Evolutionary conservation across 2,329 filamentous ascomycete genomes (phyloP).

Genomic region (Aspergillus quadricinctus): DNA sequence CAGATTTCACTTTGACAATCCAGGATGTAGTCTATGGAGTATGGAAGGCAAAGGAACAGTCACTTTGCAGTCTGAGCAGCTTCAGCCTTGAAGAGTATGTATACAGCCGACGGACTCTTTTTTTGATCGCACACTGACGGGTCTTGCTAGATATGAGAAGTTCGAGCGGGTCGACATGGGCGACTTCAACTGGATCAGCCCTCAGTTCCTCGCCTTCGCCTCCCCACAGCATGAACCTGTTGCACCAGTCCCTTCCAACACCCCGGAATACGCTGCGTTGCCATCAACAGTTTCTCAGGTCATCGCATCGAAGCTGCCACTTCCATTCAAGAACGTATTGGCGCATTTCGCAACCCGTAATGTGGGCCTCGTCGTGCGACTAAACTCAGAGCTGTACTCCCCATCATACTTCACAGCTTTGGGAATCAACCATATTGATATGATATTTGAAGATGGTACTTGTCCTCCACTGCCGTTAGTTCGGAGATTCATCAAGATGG

Average conservation of each 20-base stretch:
- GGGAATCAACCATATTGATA: constrained; percentile 92
- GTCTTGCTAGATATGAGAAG: constrained; percentile 67
- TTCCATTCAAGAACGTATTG: constrained; percentile 93
- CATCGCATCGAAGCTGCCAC: constrained; percentile 65
- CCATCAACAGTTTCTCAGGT: constrained; percentile 74
- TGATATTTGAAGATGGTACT: constrained; percentile 99
- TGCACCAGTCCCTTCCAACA: constrained; percentile 65
- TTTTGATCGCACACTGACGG: constrained; percentile 10
- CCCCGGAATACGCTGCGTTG: constrained; percentile 68
- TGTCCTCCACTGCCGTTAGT: constrained; percentile 88
- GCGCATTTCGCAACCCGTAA: constrained; percentile 82
- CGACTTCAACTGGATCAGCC: constrained; percentile 99
- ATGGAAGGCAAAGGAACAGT: constrained; percentile 97
- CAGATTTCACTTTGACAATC: constrained; percentile 90
- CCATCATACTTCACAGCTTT: constrained; percentile 95
- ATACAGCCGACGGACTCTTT: not conserved
- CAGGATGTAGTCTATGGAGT: constrained; percentile 98
- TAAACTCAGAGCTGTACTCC: constrained; percentile 95
- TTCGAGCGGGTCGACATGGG: constrained; percentile 96
- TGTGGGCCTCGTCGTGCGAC: constrained; percentile 86
- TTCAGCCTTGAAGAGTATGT: constrained; percentile 86
- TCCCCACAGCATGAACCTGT: constrained; percentile 83
- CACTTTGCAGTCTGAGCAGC: constrained; percentile 82
- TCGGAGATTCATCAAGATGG: constrained; percentile 87
- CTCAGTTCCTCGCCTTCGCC: constrained; percentile 91